Conservation (phyloP, 1,284 basidiomycete species). For the Ustilago hordei region DNA sequence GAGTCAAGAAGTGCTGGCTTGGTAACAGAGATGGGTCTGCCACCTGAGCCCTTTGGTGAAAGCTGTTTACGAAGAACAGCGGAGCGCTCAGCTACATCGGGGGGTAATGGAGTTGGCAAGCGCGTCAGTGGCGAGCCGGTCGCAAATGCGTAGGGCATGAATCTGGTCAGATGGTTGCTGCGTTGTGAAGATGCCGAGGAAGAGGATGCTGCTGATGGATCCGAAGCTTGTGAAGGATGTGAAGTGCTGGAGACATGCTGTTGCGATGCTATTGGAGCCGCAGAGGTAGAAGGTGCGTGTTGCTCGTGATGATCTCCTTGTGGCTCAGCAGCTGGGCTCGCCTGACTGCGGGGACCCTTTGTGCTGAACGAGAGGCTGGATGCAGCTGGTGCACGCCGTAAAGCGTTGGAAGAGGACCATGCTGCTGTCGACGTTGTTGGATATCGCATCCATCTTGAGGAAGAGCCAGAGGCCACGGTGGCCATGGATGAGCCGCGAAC, state of each 20-base stretch:
- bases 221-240: conserved; percentile 1
- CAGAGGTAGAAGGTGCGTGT: conserved; percentile 16
- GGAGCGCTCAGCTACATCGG: conserved; percentile 43
- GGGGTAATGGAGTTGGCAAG: conserved; percentile 48
- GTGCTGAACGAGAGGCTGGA: conserved; percentile 27
- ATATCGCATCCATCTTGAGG: conserved; percentile 24
- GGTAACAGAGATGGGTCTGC: conserved; percentile 12
- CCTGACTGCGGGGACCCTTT: conserved; percentile 31
- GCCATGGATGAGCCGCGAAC: conserved; percentile 28
- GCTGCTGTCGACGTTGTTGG: conserved; percentile 7
- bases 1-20: conserved; percentile 10
- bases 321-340: conserved; percentile 38
- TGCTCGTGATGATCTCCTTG: conserved; percentile 38
- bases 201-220: conserved; percentile 10
- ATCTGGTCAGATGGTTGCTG: conserved; percentile 24
- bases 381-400: conserved; percentile 1
- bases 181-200: conserved; percentile 24
- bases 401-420: conserved; percentile 5
- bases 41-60: conserved; percentile 20
- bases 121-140: conserved; percentile 43
- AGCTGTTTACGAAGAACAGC: conserved; percentile 29
- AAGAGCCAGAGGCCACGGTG: conserved; percentile 18
- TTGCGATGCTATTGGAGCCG: conserved; percentile 15
- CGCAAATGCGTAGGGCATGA: conserved; percentile 43
- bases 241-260: conserved; percentile 11